Percentiles rank a stretch among this genome's conserved stretches.
phyloP scores from a whole-genome alignment of 805 yeast species.

The Helenozyma rhizophorensis region DNA sequence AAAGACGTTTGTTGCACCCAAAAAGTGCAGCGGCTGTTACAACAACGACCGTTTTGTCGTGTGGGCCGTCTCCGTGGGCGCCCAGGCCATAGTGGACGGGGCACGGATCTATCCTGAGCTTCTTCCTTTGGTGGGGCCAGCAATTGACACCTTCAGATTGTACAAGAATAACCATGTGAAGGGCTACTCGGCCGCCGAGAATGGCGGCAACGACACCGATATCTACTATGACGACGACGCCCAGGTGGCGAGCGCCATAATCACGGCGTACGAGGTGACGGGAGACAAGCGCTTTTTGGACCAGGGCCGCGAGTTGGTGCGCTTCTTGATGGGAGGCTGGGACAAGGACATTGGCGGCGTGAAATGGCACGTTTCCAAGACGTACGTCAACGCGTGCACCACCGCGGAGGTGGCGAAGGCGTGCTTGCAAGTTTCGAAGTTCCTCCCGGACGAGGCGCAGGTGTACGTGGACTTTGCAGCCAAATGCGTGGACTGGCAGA shows the following conservation, averaged over 20 bases:
- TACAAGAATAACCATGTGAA: slow-evolving; percentile 48
- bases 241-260: slow-evolving; percentile 60
- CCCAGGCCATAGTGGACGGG: slow-evolving; percentile 66
- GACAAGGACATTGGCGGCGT: slow-evolving; percentile 57
- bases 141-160: slow-evolving; percentile 43
- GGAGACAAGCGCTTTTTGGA: slow-evolving; percentile 49
- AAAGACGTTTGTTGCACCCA: slow-evolving; percentile 36
- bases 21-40: slow-evolving; percentile 37
- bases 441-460: slow-evolving; percentile 44
- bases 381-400: slow-evolving; percentile 61
- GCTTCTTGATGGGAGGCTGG: slow-evolving; percentile 65
- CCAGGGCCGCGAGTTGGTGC: slow-evolving; percentile 52
- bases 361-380: slow-evolving; percentile 60
- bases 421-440: slow-evolving; percentile 52
- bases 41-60: slow-evolving; percentile 53
- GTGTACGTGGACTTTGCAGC: slow-evolving; percentile 56
- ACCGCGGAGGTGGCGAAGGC: slow-evolving; percentile 66
- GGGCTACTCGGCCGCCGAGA: slow-evolving; percentile 65
- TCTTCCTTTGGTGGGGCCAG: slow-evolving; percentile 50
- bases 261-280: slow-evolving; percentile 67
- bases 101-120: slow-evolving; percentile 50
- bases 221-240: slow-evolving; percentile 75
- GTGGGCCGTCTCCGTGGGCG: slow-evolving; percentile 67
- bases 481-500: slow-evolving; percentile 55
- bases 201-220: slow-evolving; percentile 55